Percentiles rank a stretch among this genome's conserved stretches.
phyloP scores from a whole-genome alignment of 805 yeast species.

The Kuraishia capsulata region DNA sequence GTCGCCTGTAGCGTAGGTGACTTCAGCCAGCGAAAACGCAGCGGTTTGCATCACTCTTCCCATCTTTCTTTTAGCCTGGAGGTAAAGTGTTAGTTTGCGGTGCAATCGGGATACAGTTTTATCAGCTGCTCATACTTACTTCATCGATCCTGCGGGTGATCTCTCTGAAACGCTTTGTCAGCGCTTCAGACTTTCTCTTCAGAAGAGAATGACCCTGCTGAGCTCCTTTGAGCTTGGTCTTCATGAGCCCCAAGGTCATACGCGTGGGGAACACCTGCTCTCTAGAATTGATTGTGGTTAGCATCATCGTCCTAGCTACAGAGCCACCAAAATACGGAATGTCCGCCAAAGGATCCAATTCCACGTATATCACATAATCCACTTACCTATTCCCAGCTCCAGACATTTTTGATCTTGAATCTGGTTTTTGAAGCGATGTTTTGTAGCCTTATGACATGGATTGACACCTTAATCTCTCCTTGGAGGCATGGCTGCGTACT shows the following conservation, averaged over 20 bases:
- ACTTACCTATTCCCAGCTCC: constrained; percentile 50
- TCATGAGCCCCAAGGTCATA: constrained; percentile 94
- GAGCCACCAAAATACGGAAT: too few species aligned
- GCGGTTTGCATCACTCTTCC: constrained; percentile 98
- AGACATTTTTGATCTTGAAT: constrained; percentile 42
- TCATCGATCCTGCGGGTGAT: constrained; percentile 91
- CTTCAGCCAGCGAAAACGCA: constrained; percentile 94
- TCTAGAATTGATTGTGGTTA: too few species aligned
- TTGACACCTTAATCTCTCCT: too few species aligned
- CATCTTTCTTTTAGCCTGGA: constrained; percentile 88
- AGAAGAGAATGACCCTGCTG: constrained; percentile 90
- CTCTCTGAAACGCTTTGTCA: constrained; percentile 93
- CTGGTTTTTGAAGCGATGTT: too few species aligned
- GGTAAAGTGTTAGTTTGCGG: constrained; percentile 4
- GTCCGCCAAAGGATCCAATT: background rate
- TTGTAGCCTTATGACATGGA: too few species aligned
- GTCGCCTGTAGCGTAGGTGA: constrained; percentile 95
- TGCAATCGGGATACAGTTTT: background rate
- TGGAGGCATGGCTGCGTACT: too few species aligned
- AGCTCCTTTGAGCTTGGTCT: constrained; percentile 93
- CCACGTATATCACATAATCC: too few species aligned
- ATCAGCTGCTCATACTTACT: constrained; percentile 16
- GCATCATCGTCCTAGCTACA: too few species aligned
- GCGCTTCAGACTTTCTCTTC: constrained; percentile 94
- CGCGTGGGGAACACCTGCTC: constrained; percentile 97